Percentiles rank a stretch among this genome's conserved stretches.
These are phyloP conservation scores for Pseudozyma thailandica DNA, from an alignment of 1,284 basidiomycete species.

Conservation along the genomic window DNA sequence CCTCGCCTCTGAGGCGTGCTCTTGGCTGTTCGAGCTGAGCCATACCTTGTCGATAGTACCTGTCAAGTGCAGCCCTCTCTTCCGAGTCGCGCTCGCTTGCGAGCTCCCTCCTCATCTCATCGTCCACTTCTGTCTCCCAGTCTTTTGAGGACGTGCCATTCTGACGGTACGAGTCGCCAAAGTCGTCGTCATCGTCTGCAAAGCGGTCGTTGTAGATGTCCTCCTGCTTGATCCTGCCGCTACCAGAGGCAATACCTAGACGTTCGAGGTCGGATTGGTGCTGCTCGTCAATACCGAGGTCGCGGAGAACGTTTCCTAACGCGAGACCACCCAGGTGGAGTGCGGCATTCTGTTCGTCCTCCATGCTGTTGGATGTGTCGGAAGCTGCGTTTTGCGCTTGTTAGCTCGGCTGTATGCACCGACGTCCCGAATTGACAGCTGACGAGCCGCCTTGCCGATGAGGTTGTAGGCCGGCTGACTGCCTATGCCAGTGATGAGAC, in stretches of 20 bases:
- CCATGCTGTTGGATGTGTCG: constrained; percentile 39
- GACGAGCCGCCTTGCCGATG: no score
- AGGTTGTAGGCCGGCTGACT: constrained; percentile 6
- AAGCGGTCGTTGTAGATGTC: constrained; percentile 66
- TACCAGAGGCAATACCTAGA: constrained; percentile 47
- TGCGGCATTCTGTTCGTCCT: constrained; percentile 63
- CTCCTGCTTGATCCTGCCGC: constrained; percentile 54
- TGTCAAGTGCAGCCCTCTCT: constrained; percentile 47
- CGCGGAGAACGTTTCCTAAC: constrained; percentile 64
- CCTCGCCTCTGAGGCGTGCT: constrained; percentile 51
- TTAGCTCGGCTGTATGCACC: not conserved
- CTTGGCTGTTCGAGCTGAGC: constrained; percentile 41
- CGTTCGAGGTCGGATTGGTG: constrained; percentile 48
- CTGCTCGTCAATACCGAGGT: constrained; percentile 62
- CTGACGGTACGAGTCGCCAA: constrained; percentile 25
- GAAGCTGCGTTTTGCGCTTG: not conserved
- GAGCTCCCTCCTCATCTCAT: constrained; percentile 51
- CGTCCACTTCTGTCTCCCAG: constrained; percentile 55
- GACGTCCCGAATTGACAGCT: no score
- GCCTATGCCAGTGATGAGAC: constrained; percentile 21
- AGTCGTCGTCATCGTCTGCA: constrained; percentile 61
- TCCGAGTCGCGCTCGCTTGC: constrained; percentile 44
- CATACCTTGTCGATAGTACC: constrained; percentile 54
- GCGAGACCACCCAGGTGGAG: constrained; percentile 64
- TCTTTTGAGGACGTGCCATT: constrained; percentile 45